Conservation (phyloP, 2,329 filamentous ascomycete genomes). For the Exutisphaerella laricina region DNA sequence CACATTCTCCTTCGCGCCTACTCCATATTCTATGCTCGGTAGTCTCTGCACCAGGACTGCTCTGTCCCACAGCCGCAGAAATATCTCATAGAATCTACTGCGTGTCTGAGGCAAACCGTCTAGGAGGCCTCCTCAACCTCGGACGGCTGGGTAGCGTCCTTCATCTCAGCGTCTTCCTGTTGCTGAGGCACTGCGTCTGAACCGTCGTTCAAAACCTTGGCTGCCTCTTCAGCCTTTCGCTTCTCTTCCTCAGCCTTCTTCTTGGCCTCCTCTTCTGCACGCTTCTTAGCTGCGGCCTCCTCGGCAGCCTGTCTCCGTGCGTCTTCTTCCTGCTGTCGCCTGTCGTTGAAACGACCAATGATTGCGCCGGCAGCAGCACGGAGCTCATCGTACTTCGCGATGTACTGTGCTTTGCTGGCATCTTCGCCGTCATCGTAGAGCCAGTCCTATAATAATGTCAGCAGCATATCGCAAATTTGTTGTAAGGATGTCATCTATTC, state of each 20-base stretch:
- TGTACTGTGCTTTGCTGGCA: slow-evolving; percentile 85
- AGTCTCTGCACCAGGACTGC: too few species aligned
- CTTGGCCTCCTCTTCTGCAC: slow-evolving; percentile 65
- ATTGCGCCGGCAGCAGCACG: slow-evolving; percentile 85
- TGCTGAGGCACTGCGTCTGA: slow-evolving; percentile 39
- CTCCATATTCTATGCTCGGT: too few species aligned
- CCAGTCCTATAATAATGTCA: slow-evolving; percentile 67
- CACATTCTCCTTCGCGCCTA: too few species aligned
- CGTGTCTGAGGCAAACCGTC: too few species aligned
- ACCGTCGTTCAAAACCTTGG: slow-evolving; percentile 32
- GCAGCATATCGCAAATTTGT: slow-evolving; percentile 13
- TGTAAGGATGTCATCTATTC: too few species aligned
- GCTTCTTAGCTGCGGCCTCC: slow-evolving; percentile 56
- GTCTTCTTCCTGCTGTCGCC: slow-evolving; percentile 79
- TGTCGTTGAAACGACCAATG: slow-evolving; percentile 91
- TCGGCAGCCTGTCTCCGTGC: slow-evolving; percentile 63
- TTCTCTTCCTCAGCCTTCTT: slow-evolving; percentile 67
- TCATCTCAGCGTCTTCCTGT: slow-evolving; percentile 51
- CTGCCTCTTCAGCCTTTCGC: slow-evolving; percentile 46
- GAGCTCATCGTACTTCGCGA: slow-evolving; percentile 94
- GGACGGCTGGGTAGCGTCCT: slow-evolving; percentile 44
- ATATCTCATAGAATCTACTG: too few species aligned
- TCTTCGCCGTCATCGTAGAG: slow-evolving; percentile 97
- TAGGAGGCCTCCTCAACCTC: slow-evolving; percentile 28
- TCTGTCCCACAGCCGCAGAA: slow-evolving; percentile 15